These are phyloP conservation scores for Podaxis mareebaensis DNA, from an alignment of 768 basidiomycete genomes.

Conservation along the genomic window DNA sequence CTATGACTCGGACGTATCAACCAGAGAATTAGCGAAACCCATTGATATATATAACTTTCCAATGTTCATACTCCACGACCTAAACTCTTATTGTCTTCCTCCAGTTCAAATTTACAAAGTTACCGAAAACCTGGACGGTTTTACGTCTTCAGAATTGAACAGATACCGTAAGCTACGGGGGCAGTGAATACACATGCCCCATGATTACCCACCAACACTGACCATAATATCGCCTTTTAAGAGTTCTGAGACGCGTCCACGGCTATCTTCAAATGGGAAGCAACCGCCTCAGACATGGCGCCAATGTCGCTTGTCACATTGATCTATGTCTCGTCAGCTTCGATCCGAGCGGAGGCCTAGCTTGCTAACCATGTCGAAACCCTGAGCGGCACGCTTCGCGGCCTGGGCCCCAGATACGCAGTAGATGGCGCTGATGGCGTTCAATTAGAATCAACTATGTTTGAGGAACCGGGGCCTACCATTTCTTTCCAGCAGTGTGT, in stretches of 20 bases:
- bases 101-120: not conserved
- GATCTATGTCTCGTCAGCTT: slow-evolving; percentile 36
- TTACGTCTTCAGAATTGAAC: not conserved
- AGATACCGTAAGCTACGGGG: not conserved
- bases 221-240: not conserved
- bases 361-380: slow-evolving; percentile 30
- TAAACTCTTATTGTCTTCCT: not conserved
- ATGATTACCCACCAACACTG: not conserved
- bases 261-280: slow-evolving; percentile 27
- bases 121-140: not conserved
- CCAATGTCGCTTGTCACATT: slow-evolving; percentile 47
- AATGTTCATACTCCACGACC: not conserved
- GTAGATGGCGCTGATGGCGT: slow-evolving; percentile 26
- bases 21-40: not conserved
- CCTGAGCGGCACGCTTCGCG: slow-evolving; percentile 25
- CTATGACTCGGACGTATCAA: not conserved
- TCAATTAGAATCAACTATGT: not conserved
- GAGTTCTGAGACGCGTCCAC: not conserved
- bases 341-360: not conserved
- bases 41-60: not conserved
- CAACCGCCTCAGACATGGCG: slow-evolving; percentile 40
- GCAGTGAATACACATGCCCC: not conserved
- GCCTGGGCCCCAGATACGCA: slow-evolving; percentile 29
- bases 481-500: slow-evolving; percentile 63
- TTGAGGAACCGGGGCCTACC: slow-evolving; percentile 35